Evolutionary conservation across 345 rosid genomes (phyloP).

Genomic region (Boechera divaricarpa): DNA sequence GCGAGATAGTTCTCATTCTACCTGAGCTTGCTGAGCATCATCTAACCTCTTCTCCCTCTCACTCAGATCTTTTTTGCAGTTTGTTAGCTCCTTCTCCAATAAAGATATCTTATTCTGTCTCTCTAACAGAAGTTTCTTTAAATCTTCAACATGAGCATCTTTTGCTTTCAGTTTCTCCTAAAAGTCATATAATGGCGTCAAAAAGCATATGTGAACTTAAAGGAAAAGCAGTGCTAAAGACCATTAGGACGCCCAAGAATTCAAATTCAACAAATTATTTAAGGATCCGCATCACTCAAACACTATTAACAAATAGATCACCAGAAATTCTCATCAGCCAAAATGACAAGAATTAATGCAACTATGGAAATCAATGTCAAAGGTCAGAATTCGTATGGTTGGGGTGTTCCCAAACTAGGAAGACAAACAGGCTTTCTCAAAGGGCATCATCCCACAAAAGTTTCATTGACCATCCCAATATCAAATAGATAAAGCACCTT

Average conservation of each 20-base stretch:
- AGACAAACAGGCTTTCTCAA: constrained; percentile 21
- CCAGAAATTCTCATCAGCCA: constrained; percentile 1
- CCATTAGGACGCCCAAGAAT: not conserved
- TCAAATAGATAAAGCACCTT: not conserved
- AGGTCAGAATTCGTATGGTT: constrained; percentile 6
- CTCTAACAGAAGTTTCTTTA: constrained; percentile 51
- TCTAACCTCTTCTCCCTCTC: constrained; percentile 69
- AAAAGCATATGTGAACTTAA: not conserved
- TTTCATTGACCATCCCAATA: constrained; percentile 22
- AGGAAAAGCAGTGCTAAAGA: not conserved
- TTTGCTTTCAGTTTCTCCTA: constrained; percentile 75
- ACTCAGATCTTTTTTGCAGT: constrained; percentile 61
- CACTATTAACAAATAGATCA: constrained; percentile 18
- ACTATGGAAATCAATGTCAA: constrained; percentile 12
- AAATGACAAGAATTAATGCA: constrained; percentile 23
- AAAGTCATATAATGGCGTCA: constrained; percentile 21
- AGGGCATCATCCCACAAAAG: constrained; percentile 16
- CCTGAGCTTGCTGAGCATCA: constrained; percentile 73
- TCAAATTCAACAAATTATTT: constrained; percentile 7
- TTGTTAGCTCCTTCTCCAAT: constrained; percentile 77
- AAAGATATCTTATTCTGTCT: constrained; percentile 62
- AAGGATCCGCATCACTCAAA: not conserved
- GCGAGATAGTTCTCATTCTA: constrained; percentile 34
- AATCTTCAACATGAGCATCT: constrained; percentile 68
- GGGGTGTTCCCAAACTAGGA: constrained; percentile 6